A percentile compares a stretch with the other conserved stretches of the same genome.
Evolutionary conservation across 805 yeast species (phyloP).

Genomic region (Cyberlindnera saturnus): DNA sequence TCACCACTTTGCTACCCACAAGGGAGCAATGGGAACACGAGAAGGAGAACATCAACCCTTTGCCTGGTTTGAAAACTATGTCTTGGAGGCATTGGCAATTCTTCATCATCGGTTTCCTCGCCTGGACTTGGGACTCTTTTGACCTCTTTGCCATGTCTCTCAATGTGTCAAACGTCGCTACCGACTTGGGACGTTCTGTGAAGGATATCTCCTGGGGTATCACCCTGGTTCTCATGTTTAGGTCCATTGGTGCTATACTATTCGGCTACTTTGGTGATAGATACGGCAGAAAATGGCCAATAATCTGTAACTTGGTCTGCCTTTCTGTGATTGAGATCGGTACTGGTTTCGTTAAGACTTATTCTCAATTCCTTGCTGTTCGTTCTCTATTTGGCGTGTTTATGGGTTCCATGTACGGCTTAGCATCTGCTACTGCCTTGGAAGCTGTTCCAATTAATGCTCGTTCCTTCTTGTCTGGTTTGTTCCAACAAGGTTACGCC

Average conservation of each 20-base stretch:
- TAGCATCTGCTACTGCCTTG: constrained; percentile 36
- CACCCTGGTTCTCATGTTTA: constrained; percentile 60
- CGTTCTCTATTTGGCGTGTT: constrained; percentile 58
- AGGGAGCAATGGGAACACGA: constrained; percentile 31
- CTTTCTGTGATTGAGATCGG: constrained; percentile 54
- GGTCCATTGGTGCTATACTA: constrained; percentile 58
- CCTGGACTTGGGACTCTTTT: constrained; percentile 65
- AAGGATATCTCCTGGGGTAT: constrained; percentile 52
- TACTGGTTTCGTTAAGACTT: constrained; percentile 54
- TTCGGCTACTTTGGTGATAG: constrained; percentile 57
- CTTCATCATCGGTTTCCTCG: constrained; percentile 45
- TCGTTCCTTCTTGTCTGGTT: constrained; percentile 55
- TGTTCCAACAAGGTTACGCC: constrained; percentile 79
- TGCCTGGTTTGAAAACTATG: constrained; percentile 47
- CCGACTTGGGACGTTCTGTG: constrained; percentile 36
- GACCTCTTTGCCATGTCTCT: constrained; percentile 56
- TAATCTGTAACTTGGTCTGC: constrained; percentile 37
- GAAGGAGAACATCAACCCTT: constrained; percentile 50
- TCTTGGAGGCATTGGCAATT: constrained; percentile 48
- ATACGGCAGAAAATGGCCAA: constrained; percentile 58
- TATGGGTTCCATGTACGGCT: constrained; percentile 45
- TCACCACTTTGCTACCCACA: constrained; percentile 45
- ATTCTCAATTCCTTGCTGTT: constrained; percentile 52
- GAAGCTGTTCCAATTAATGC: constrained; percentile 44
- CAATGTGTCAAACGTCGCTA: constrained; percentile 43